A percentile compares a stretch with the other conserved stretches of the same genome.
These are phyloP conservation scores for Ochromonas danica DNA, from an alignment of 108 stramenopile species.

Conservation along the genomic window DNA sequence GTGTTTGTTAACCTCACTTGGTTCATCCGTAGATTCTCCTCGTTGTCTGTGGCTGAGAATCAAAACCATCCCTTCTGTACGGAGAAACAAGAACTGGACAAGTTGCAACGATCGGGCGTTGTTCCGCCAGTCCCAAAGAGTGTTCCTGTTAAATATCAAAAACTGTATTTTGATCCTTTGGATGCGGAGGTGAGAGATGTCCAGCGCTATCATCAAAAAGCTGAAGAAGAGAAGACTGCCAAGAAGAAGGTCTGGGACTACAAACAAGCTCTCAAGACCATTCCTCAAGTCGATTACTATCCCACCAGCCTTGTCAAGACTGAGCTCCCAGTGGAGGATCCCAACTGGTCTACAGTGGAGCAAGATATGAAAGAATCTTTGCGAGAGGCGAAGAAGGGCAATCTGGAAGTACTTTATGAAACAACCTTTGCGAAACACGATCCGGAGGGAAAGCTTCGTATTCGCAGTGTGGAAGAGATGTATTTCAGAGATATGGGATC, in stretches of 20 bases:
- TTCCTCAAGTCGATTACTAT: neutral
- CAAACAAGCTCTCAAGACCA: neutral
- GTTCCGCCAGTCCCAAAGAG: neutral
- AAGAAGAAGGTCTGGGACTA: neutral
- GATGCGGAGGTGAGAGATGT: neutral
- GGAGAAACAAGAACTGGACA: conserved; percentile 8
- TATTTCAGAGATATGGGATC: neutral
- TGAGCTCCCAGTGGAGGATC: neutral
- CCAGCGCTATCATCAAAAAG: neutral
- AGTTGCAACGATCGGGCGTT: neutral
- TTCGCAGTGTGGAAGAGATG: too few relatives aligned
- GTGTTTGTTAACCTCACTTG: neutral
- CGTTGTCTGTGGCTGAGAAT: conserved; percentile 9
- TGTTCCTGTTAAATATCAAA: neutral
- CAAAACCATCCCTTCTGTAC: neutral
- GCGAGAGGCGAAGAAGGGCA: neutral
- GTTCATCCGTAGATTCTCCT: neutral
- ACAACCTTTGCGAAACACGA: neutral
- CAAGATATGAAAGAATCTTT: neutral
- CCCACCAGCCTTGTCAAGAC: neutral
- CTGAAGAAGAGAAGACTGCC: neutral
- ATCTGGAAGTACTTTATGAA: neutral
- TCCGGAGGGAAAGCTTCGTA: neutral
- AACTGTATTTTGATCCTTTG: conserved; percentile 4
- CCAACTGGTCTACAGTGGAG: neutral